phyloP scores from a whole-genome alignment of 192 early-diverging fungal genomes.

The Neocallimastix lanati region DNA sequence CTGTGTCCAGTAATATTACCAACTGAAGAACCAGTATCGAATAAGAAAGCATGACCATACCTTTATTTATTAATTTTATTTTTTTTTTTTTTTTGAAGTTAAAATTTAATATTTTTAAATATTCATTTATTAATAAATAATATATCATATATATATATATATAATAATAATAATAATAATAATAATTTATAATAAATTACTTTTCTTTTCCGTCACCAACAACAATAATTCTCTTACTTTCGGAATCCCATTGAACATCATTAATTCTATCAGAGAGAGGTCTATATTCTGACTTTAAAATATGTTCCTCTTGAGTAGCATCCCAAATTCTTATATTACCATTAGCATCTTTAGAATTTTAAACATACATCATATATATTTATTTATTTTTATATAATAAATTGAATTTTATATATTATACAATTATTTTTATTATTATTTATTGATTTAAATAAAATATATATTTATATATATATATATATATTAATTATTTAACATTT shows the following conservation, averaged over 20 bases:
- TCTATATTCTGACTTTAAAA: slow-evolving; percentile 61
- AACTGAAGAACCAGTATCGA: slow-evolving; percentile 71
- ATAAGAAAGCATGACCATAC: slow-evolving; percentile 77
- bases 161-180: not conserved
- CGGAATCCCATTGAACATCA: slow-evolving; percentile 86
- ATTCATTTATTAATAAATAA: not conserved
- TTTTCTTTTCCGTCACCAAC: slow-evolving; percentile 84
- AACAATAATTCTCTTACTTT: slow-evolving; percentile 89
- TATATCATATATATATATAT: not conserved
- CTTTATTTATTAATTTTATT: no score
- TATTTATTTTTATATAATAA: no score
- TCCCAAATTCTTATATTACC: slow-evolving; percentile 95
- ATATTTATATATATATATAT: not conserved
- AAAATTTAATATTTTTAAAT: not conserved
- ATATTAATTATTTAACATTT: not conserved
- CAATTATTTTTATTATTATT: no score
- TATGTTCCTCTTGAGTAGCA: slow-evolving; percentile 53
- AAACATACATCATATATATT: no score
- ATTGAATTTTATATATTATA: no score
- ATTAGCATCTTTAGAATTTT: slow-evolving; percentile 51
- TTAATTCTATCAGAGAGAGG: slow-evolving; percentile 50
- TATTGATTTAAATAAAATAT: no score
- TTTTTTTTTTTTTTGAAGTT: no score
- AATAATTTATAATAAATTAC: slow-evolving; percentile 12
- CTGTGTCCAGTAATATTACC: slow-evolving; percentile 83